Conservation (phyloP, 2,329 filamentous ascomycete species). For the Trichoderma sp. region DNA sequence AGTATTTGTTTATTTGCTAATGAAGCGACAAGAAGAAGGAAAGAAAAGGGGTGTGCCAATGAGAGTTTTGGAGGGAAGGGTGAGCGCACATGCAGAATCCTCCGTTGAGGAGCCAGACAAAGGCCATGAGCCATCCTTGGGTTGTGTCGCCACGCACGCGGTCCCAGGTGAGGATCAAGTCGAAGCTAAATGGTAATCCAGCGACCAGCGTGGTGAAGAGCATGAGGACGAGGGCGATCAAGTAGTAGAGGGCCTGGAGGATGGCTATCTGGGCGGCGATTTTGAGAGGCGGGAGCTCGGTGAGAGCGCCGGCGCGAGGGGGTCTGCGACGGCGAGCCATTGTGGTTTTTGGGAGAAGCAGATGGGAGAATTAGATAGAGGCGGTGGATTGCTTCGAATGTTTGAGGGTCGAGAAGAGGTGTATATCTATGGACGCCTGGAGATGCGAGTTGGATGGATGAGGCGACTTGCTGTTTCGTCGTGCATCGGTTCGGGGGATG, state of each 20-base stretch:
- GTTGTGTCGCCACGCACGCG: slow-evolving; percentile 60
- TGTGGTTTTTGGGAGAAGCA: background rate
- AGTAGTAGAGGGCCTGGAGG: slow-evolving; percentile 56
- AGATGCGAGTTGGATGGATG: background rate
- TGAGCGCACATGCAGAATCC: slow-evolving; percentile 49
- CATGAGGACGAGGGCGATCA: slow-evolving; percentile 48
- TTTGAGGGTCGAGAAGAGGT: background rate
- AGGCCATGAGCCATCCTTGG: slow-evolving; percentile 57
- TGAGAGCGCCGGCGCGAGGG: slow-evolving; percentile 57
- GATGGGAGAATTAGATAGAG: background rate
- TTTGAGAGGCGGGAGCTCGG: slow-evolving; percentile 58
- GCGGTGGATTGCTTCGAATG: background rate
- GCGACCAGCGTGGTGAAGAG: slow-evolving; percentile 58
- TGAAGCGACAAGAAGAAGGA: background rate
- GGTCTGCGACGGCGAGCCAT: slow-evolving; percentile 58
- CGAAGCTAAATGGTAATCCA: slow-evolving; percentile 51
- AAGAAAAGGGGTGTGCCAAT: background rate
- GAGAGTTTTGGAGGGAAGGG: slow-evolving; percentile 8
- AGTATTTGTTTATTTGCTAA: background rate
- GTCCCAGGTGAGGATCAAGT: slow-evolving; percentile 57
- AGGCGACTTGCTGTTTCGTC: background rate
- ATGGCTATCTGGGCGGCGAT: slow-evolving; percentile 58
- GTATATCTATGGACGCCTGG: background rate
- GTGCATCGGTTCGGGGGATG: background rate
- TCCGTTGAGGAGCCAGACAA: slow-evolving; percentile 56